A percentile compares a stretch with the other conserved stretches of the same genome.
These are phyloP conservation scores for Pichia membranifaciens DNA, from an alignment of 805 yeast genomes.

Conservation along the genomic window DNA sequence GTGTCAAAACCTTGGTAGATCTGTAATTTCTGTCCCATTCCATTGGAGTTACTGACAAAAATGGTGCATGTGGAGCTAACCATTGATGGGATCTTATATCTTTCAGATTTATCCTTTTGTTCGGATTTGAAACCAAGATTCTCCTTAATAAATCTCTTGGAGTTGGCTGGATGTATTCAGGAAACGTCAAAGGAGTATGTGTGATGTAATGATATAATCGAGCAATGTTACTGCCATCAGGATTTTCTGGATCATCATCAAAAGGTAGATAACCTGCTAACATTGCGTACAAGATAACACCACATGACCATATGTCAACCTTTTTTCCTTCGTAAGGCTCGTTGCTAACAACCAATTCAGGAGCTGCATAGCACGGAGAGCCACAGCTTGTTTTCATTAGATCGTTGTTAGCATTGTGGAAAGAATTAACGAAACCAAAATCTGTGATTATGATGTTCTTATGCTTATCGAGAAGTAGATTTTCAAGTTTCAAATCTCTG, in stretches of 20 bases:
- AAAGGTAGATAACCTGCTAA: slow-evolving; percentile 94
- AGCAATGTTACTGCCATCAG: slow-evolving; percentile 92
- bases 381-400: slow-evolving; percentile 95
- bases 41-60: slow-evolving; percentile 74
- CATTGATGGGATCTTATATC: slow-evolving; percentile 80
- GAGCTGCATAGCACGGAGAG: slow-evolving; percentile 98
- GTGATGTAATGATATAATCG: slow-evolving; percentile 88
- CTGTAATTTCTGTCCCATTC: slow-evolving; percentile 79
- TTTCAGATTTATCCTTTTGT: slow-evolving; percentile 58
- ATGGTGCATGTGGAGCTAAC: slow-evolving; percentile 78
- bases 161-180: slow-evolving; percentile 84
- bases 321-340: slow-evolving; percentile 86
- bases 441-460: slow-evolving; percentile 83
- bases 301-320: slow-evolving; percentile 97
- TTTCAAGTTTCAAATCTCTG: slow-evolving; percentile 71
- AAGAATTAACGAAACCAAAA: slow-evolving; percentile 93
- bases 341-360: slow-evolving; percentile 85
- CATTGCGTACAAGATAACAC: slow-evolving; percentile 94
- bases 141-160: slow-evolving; percentile 87
- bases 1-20: slow-evolving; percentile 28
- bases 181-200: slow-evolving; percentile 86
- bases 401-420: slow-evolving; percentile 49
- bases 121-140: slow-evolving; percentile 81
- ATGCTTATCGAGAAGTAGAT: slow-evolving; percentile 73
- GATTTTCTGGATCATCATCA: slow-evolving; percentile 95